Base-by-base conservation (phyloP, 192 early-diverging fungal species). In the Entomortierella chlamydospora region DNA sequence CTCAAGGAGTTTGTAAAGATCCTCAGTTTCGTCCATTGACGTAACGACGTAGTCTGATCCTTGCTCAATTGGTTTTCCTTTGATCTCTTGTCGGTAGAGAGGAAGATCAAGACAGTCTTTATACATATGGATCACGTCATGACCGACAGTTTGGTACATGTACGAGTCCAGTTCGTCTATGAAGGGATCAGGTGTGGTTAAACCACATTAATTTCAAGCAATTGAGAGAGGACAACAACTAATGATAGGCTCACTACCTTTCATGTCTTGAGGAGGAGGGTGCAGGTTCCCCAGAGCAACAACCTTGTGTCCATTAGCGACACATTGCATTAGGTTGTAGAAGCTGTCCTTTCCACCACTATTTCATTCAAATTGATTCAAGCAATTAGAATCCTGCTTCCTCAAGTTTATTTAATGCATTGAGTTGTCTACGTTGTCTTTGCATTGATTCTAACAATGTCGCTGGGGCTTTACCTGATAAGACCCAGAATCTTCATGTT, bases 331-430 rank as follows among this genome's bases (percentile, higher is more conserved):
- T 90, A 97, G 89, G 72, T 96, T 97, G 83, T 93, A 97, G 66
- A 91, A 93, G 65, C 94, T 96, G 85, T 99, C 98, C 81, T 99
- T 99, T 54, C 98, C 98, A 37, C 97, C 96, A 74, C 97, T 97
- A 72, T 20, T 20, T 12, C 12, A 47, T 47, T 12, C 15, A 3
- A 47, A 47, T 12, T 12, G 15, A 29, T n/a, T 42, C 28, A 47
- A 25, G 3, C 8, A 45, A 26, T 8, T 18, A 37, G 33, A 41
- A 41, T 34, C 37, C 31, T 34, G 25, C n/a, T 26, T 28, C 26
- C 12, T 12, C 52, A 25, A 54, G 25, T 10, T n/a, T n/a, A n/a
- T n/a, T n/a, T n/a, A n/a, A n/a, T n/a, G n/a, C 11, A 25, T 9
- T 13, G 23, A 54, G 55, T 57, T 15, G 30, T 33, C 1, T 30